Conservation (phyloP, 2,329 filamentous ascomycete species). For the Verticillium nubilum region DNA sequence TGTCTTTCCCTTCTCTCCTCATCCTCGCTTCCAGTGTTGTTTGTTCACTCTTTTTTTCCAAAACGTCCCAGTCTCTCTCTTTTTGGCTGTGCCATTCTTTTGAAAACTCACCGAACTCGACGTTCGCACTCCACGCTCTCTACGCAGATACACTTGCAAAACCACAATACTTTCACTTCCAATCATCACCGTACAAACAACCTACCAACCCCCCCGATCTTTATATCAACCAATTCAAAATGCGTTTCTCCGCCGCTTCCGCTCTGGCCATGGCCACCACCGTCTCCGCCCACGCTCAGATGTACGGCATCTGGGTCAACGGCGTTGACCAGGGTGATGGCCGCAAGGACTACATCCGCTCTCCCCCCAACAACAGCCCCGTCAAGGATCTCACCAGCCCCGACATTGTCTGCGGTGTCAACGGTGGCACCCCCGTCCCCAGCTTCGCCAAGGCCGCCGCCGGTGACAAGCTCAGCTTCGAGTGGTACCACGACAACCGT, state of each 20-base stretch:
- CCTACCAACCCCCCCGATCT: neutral
- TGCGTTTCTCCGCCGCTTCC: constrained; percentile 27
- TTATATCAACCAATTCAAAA: constrained; percentile 16
- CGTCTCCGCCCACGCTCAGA: constrained; percentile 38
- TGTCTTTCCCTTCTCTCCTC: neutral
- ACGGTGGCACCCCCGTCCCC: constrained; percentile 26
- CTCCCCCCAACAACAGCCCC: constrained; percentile 35
- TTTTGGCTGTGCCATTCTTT: constrained; percentile 5
- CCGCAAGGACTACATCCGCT: constrained; percentile 34
- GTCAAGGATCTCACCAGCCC: constrained; percentile 38
- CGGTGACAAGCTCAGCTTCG: constrained; percentile 40
- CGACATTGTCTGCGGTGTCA: constrained; percentile 38
- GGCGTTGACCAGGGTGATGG: constrained; percentile 37
- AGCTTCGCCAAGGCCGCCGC: constrained; percentile 36
- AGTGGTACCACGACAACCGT: constrained; percentile 47
- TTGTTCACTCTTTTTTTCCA: constrained; percentile 3
- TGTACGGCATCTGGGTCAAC: constrained; percentile 43
- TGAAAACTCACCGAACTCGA: constrained; percentile 1
- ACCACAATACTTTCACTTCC: neutral
- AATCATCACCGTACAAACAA: neutral
- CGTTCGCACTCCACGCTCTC: constrained; percentile 2
- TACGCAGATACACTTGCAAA: neutral
- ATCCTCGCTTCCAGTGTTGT: constrained; percentile 2
- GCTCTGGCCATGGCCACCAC: constrained; percentile 29
- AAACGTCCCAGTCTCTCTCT: constrained; percentile 1